These are phyloP conservation scores for Claviceps purpurea DNA, from an alignment of 2,329 filamentous ascomycete species.

Conservation along the genomic window DNA sequence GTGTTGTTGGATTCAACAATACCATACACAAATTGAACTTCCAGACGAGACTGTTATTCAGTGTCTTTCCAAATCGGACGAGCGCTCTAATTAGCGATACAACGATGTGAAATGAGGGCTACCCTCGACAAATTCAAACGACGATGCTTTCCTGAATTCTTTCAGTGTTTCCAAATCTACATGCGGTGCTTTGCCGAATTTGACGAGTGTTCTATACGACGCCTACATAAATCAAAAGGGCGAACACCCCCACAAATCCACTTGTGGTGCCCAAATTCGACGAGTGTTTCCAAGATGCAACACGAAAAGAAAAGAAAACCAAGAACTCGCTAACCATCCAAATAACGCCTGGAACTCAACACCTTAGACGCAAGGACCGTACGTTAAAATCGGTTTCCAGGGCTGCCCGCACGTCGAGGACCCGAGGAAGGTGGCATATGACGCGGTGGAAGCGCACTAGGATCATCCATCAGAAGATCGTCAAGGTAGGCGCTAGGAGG, in stretches of 20 bases:
- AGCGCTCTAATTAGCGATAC: too few species aligned
- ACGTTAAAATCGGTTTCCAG: slow-evolving; percentile 14
- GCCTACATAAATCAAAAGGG: too few species aligned
- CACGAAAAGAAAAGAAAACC: not conserved
- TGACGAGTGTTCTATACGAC: too few species aligned
- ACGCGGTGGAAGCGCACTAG: slow-evolving; percentile 33
- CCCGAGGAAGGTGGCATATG: slow-evolving; percentile 19
- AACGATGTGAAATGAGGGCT: too few species aligned
- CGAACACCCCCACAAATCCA: not conserved
- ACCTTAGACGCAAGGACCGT: not conserved
- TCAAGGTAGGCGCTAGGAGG: slow-evolving; percentile 85
- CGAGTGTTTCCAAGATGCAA: not conserved
- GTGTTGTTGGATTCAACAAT: too few species aligned
- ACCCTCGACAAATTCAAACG: too few species aligned
- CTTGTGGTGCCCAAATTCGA: not conserved
- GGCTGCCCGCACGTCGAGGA: slow-evolving; percentile 9
- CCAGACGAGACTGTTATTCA: too few species aligned
- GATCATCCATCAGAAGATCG: slow-evolving; percentile 71
- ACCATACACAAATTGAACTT: too few species aligned
- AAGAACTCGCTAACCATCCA: not conserved
- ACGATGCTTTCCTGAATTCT: too few species aligned
- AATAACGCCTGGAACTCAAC: not conserved
- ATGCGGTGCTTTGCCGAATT: too few species aligned
- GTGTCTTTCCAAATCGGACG: too few species aligned
- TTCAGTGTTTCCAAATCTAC: too few species aligned